These are phyloP conservation scores for Camellia granthamiana DNA, from an alignment of 148 eudicot species.

Conservation along the genomic window DNA sequence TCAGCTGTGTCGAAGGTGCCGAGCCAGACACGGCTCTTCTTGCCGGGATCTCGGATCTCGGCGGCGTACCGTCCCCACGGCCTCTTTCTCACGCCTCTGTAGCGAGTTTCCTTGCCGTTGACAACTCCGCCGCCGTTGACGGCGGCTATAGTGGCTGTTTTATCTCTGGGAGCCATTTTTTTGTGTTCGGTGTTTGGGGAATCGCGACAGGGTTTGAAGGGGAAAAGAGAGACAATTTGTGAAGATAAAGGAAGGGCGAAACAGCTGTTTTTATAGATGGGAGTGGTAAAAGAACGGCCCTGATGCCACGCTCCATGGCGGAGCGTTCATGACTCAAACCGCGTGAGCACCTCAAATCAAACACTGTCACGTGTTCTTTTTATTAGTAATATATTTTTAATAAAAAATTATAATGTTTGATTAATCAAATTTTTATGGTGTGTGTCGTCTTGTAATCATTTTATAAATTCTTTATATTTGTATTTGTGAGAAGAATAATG, in stretches of 20 bases:
- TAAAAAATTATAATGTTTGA: too few relatives aligned
- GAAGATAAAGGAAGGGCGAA: neutral
- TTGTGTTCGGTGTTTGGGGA: neutral
- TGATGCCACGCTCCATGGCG: neutral
- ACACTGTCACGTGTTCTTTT: too few relatives aligned
- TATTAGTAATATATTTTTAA: too few relatives aligned
- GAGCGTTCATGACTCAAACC: conserved; percentile 1
- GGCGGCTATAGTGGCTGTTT: neutral
- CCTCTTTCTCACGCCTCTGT: conserved; percentile 39
- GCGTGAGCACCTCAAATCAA: too few relatives aligned
- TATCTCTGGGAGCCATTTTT: conserved; percentile 25
- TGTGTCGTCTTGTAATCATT: neutral
- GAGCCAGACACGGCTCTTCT: conserved; percentile 44
- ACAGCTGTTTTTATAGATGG: neutral
- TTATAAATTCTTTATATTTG: too few relatives aligned
- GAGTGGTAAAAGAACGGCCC: neutral
- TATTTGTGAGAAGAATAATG: too few relatives aligned
- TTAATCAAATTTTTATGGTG: neutral
- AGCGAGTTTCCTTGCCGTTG: conserved; percentile 18
- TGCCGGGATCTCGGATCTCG: conserved; percentile 40
- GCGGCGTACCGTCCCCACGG: conserved; percentile 52
- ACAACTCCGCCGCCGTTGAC: neutral
- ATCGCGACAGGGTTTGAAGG: neutral
- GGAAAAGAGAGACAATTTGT: neutral
- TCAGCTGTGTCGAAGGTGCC: conserved; percentile 47